phyloP scores from a whole-genome alignment of 345 rosid species.

The Aquilaria malaccensis region DNA sequence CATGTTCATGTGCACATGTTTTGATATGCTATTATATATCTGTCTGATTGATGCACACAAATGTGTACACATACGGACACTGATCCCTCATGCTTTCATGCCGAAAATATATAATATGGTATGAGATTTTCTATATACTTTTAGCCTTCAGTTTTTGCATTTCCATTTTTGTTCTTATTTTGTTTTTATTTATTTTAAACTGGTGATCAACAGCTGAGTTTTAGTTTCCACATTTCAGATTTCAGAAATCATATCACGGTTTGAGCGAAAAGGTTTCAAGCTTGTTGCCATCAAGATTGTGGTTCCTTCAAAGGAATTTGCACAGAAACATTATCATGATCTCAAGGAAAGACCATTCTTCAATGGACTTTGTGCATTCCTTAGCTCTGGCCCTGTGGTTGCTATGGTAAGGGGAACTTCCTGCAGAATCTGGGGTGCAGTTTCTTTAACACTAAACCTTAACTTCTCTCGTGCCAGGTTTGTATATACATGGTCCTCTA shows the following conservation, averaged over 20 bases:
- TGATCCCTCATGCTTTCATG: no score
- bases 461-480: background rate
- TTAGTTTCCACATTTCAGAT: slow-evolving; percentile 34
- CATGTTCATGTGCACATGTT: no score
- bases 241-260: slow-evolving; percentile 82
- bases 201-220: no score
- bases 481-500: no score
- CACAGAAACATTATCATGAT: slow-evolving; percentile 89
- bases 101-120: no score
- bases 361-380: slow-evolving; percentile 84
- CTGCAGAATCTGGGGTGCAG: no score
- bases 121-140: no score
- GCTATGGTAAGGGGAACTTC: slow-evolving; percentile 62
- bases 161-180: background rate
- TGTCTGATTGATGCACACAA: no score
- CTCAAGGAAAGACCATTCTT: slow-evolving; percentile 95
- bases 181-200: background rate
- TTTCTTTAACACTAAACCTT: background rate
- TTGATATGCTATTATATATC: no score
- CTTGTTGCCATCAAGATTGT: slow-evolving; percentile 81
- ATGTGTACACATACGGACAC: no score
- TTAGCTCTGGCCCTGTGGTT: slow-evolving; percentile 98
- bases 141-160: background rate
- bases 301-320: slow-evolving; percentile 81
- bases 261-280: slow-evolving; percentile 97